Evolutionary conservation across 2,329 filamentous ascomycete genomes (phyloP).

Genomic region (Exophiala bonariae): DNA sequence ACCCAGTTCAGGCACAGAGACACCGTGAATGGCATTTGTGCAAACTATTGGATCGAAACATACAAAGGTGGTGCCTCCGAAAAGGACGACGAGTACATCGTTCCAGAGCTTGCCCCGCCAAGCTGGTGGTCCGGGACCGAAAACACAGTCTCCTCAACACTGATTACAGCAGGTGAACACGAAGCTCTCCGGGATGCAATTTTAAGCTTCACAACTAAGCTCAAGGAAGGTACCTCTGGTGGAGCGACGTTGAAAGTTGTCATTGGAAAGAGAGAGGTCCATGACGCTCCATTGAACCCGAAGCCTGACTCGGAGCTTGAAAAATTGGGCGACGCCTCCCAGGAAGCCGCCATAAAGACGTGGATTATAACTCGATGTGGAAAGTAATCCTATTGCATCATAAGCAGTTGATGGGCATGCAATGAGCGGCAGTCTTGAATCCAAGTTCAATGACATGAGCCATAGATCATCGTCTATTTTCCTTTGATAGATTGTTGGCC

Average conservation of each 20-base stretch:
- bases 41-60: constrained; percentile 13
- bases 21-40: constrained; percentile 6
- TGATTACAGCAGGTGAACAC: constrained; percentile 14
- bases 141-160: constrained; percentile 6
- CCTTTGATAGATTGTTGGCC: too few species aligned
- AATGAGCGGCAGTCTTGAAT: too few species aligned
- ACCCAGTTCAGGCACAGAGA: constrained; percentile 6
- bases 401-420: too few species aligned
- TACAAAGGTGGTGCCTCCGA: constrained; percentile 12
- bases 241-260: constrained; percentile 8
- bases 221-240: constrained; percentile 10
- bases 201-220: constrained; percentile 11
- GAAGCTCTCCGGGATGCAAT: constrained; percentile 17
- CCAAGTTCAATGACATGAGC: too few species aligned
- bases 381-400: too few species aligned
- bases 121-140: constrained; percentile 14
- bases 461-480: too few species aligned
- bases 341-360: constrained; percentile 17
- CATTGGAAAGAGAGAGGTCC: constrained; percentile 12
- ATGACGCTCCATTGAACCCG: constrained; percentile 12
- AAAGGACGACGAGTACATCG: constrained; percentile 14
- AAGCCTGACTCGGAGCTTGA: constrained; percentile 12
- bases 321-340: constrained; percentile 6
- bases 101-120: constrained; percentile 9
- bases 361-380: constrained; percentile 5